Evolutionary conservation across 2,329 filamentous ascomycete genomes (phyloP), one percentile per base, ranked within the genome.

Genomic region (Elsinoe ampelina): DNA sequence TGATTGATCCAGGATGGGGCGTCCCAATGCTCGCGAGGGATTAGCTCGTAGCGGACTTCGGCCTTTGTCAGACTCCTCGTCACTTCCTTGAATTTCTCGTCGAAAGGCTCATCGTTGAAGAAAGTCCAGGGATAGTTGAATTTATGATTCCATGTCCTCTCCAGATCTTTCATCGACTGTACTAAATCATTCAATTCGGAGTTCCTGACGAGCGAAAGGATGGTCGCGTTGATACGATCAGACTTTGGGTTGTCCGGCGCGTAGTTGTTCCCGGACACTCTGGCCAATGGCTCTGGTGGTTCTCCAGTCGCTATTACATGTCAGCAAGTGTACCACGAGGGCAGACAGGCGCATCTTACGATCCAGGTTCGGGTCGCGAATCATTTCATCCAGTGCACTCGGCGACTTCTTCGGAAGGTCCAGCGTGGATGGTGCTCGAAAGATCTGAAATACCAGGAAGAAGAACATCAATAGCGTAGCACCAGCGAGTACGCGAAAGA

Each of bases 111-210:
- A 67, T 98, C 92, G 73, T 98, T 98, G 80, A 98, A 95, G 71
- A 98, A 98, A 7, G 90, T 96, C 89, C 93, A 98, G 0, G 93
- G 93, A 69, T 98, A 98, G 76, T 98, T 98, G 81, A 97, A 98
- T 69, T 98, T 98, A 77, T 83, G 78, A 68, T 98, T 98, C 90
- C 91, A 98, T 1, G 92, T 97, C 62, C 86, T 77, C 74, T 98
- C 93, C 59, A 98, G 79, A 67, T 98, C 92, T 57, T 74, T 73
- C 89, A 98, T 98, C 22, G 90, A 89, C 68, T 85, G 81, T 22
- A 97, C 76, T 77, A 98, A 87, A 47, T 86, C 87, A 19, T 83
- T 74, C 26, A 96, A 75, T 75, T 98, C 93, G 68, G 88, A 84
- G 67, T 98, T 98, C 60, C 93, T 85, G 57, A 98, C 93, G 36